A percentile compares a stretch with the other conserved stretches of the same genome.
phyloP scores from a whole-genome alignment of 306 rosid species.

The Acacia confusa region DNA sequence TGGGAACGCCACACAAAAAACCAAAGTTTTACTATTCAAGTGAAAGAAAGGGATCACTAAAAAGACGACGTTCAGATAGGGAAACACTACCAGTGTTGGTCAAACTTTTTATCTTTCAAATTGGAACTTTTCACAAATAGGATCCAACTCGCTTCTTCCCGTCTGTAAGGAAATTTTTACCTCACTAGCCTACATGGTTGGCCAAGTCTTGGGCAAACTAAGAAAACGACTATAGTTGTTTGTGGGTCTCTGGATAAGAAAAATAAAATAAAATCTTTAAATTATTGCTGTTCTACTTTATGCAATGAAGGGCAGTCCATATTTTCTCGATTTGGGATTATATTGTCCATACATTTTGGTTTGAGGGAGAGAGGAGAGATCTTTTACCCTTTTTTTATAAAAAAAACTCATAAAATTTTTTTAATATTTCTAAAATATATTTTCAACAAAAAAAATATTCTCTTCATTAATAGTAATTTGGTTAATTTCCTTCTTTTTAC shows the following conservation, averaged over 20 bases:
- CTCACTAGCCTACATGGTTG: too few relatives aligned
- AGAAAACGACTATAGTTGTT: slow-evolving; percentile 40
- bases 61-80: slow-evolving; percentile 25
- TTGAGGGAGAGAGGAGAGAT: too few relatives aligned
- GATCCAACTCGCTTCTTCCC: too few relatives aligned
- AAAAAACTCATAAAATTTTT: too few relatives aligned
- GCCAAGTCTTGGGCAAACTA: slow-evolving; percentile 52
- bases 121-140: too few relatives aligned
- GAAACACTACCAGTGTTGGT: slow-evolving; percentile 38
- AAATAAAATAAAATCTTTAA: slow-evolving; percentile 13
- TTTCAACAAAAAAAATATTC: too few relatives aligned
- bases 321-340: slow-evolving; percentile 43
- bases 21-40: slow-evolving; percentile 28
- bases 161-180: too few relatives aligned
- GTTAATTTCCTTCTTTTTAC: too few relatives aligned
- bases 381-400: too few relatives aligned
- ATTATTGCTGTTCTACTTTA: slow-evolving; percentile 30
- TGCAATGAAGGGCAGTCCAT: slow-evolving; percentile 39
- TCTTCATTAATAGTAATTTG: too few relatives aligned
- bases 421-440: too few relatives aligned
- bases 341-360: too few relatives aligned
- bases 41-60: slow-evolving; percentile 1
- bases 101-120: slow-evolving; percentile 33
- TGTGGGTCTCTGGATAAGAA: not conserved
- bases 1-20: not conserved